A percentile compares a stretch with the other conserved stretches of the same genome.
Evolutionary conservation across 2,329 filamentous ascomycete genomes (phyloP).

Genomic region (Penicillium sp.): DNA sequence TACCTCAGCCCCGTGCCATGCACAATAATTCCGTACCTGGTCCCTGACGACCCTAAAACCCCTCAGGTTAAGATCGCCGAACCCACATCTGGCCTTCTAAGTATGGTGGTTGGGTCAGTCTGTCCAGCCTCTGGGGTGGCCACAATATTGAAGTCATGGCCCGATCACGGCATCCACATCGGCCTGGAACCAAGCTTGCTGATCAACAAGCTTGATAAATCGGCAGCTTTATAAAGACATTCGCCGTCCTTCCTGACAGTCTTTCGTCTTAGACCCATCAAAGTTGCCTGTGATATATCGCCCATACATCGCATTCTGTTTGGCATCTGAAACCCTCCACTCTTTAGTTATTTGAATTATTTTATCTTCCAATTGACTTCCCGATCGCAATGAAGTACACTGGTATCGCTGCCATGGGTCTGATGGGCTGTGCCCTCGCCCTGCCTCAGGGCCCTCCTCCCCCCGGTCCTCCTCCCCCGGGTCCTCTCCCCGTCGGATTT

Average conservation of each 20-base stretch:
- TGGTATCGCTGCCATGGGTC: constrained; percentile 17
- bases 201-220: neutral
- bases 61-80: constrained; percentile 16
- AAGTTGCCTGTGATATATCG: constrained; percentile 3
- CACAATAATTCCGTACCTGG: neutral
- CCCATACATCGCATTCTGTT: neutral
- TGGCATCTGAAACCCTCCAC: neutral
- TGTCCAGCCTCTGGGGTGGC: constrained; percentile 5
- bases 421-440: constrained; percentile 27
- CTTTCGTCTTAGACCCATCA: neutral
- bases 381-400: constrained; percentile 21
- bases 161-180: constrained; percentile 17
- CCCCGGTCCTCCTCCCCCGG: neutral
- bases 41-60: constrained; percentile 2
- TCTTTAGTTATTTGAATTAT: neutral
- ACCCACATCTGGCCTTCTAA: neutral
- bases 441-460: constrained; percentile 14
- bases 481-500: neutral
- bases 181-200: constrained; percentile 2
- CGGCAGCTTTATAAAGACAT: constrained; percentile 16
- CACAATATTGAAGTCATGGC: constrained; percentile 17
- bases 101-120: neutral
- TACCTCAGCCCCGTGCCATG: constrained; percentile 2
- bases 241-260: neutral
- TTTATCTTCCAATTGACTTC: neutral